These are phyloP conservation scores for Picea abies DNA, from an alignment of 83 land plant genomes.

Conservation along the genomic window DNA sequence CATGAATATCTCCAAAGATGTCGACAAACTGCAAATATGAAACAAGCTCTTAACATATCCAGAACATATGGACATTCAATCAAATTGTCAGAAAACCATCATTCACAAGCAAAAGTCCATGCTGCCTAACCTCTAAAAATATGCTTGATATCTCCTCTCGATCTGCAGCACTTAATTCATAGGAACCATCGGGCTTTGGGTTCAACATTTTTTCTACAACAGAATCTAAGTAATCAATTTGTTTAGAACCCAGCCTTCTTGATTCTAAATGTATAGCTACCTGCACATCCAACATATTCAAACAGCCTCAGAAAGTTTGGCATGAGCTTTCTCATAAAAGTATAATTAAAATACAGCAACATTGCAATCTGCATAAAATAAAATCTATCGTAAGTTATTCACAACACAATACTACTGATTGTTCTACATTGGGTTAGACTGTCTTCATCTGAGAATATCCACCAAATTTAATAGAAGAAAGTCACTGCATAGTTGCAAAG, in stretches of 20 bases:
- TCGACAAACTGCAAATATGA: conserved; percentile 76
- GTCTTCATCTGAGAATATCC: too few species aligned
- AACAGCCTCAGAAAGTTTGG: background rate
- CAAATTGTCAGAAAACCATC: background rate
- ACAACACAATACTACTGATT: background rate
- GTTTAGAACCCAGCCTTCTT: conserved; percentile 50
- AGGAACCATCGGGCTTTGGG: conserved; percentile 52
- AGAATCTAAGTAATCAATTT: conserved; percentile 68
- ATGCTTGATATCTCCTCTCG: conserved; percentile 87
- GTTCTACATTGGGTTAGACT: background rate
- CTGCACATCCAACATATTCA: conserved; percentile 37
- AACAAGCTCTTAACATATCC: background rate
- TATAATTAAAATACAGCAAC: background rate
- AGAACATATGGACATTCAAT: background rate
- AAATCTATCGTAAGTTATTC: background rate
- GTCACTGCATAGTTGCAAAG: too few species aligned
- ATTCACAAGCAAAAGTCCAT: background rate
- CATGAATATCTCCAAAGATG: conserved; percentile 74
- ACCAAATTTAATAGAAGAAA: too few species aligned
- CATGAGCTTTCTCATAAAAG: background rate
- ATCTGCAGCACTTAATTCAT: conserved; percentile 43
- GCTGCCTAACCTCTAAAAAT: conserved; percentile 73
- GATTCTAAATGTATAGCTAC: conserved; percentile 87
- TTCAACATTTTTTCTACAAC: conserved; percentile 71
- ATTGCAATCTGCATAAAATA: background rate